Evolutionary conservation across 345 rosid species (phyloP), one percentile per base, ranked within the genome.

Genomic region (Pistacia vera): DNA sequence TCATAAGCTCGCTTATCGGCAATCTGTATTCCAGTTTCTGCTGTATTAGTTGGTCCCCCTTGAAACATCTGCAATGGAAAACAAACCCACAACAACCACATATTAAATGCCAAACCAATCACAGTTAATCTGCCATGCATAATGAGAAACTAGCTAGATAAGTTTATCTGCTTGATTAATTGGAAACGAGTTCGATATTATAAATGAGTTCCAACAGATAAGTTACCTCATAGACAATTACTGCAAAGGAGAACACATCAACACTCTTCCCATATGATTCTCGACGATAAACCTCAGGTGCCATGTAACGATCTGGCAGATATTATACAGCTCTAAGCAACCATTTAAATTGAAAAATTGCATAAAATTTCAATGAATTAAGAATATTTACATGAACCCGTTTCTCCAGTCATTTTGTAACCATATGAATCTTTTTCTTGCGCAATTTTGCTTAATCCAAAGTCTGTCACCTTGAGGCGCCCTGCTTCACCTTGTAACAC

Each of bases 181-280:
- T 41, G 46, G 46, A 41, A 41, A 41, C 46, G 46, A 8, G 9
- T 8, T 41, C 8, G 46, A 41, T 41, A 41, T 6, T 41, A 41
- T 41, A 7, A 5, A 41, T 41, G 46, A 6, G 9, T 41, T 41
- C 44, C 61, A 71, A 61, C 16, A 48, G 5, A 28, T 18, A 30
- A 18, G 20, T 20, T 83, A 90, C 91, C 93, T 90, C 90, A 4
- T 86, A 86, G 5, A 88, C 83, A 67, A 86, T 77, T 64, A 90
- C 72, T 67, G 91, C 90, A 78, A 86, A 88, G 54, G 91, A 88
- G 81, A 90, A 90, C 52, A 90, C 89, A 81, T 90, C 91, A 49
- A 87, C 83, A 59, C 90, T 88, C 81, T 86, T 90, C 68, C 93
- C 93, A 72, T 90, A 88, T 51, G 93, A 86, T 80, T 88, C 91